Base-by-base conservation (phyloP, 257 asterid species). In the Ophiorrhiza pumila region DNA sequence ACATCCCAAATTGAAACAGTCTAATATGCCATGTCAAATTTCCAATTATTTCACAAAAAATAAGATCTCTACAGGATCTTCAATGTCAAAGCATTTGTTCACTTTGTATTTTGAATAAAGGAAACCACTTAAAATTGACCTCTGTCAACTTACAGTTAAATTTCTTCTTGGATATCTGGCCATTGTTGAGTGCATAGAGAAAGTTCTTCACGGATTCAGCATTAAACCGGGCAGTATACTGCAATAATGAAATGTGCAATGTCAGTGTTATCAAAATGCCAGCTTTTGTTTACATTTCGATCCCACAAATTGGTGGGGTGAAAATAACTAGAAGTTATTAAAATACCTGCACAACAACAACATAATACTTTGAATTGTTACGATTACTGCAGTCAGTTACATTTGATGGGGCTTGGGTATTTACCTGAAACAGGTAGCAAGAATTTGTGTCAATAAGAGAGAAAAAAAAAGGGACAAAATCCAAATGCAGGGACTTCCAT, bases 171-270 rank as follows among this genome's bases (percentile, higher is more conserved):
- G 98, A 41, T 79, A 95, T 92, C 82, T 87, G 88, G 79, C 96
- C 88, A 68, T 87, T 69, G 69, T 95, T 95, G 79, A 90, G 92
- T 18, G 87, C 60, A 80, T 92, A 84, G 68, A 95, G 74, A 79
- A 87, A 90, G 55, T 82, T 90, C 88, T 92, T 95, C 81, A 95
- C 97, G 14, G 89, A 52, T 74, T 92, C 98, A 32, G 97, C 98
- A 80, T 81, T 92, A 83, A 95, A 95, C 43, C 97, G 92, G 72
- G 99, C 95, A 72, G 91, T 82, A 74, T 90, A 90, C 99, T 92
- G 89, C 76, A 84, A 77, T 71, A 4, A 63, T 25, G 47, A 68
- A 52, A 71, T 27, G 57, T 56, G 27, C 43, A 71, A 47, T 45
- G 35, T 59, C 65, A 73, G 47, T 47, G 27, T 66, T 34, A 65